Evolutionary conservation across 2,329 filamentous ascomycete genomes (phyloP).

Genomic region (Aspergillus sclerotialis): DNA sequence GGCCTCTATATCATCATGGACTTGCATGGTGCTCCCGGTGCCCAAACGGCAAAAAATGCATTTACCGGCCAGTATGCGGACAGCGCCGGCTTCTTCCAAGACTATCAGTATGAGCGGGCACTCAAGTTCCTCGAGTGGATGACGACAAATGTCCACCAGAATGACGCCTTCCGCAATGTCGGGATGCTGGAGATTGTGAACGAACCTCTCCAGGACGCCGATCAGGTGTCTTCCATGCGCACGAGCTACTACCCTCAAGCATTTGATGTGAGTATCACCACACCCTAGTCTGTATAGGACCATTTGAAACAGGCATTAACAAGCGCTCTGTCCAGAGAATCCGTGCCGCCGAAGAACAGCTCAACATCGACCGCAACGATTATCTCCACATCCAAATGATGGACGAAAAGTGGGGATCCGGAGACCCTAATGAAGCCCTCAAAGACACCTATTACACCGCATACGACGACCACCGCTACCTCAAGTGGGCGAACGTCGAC

Average conservation of each 20-base stretch:
- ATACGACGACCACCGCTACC: conserved; percentile 55
- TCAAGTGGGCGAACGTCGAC: conserved; percentile 46
- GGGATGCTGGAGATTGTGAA: conserved; percentile 55
- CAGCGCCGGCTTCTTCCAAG: conserved; percentile 48
- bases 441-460: conserved; percentile 39
- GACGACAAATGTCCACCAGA: conserved; percentile 45
- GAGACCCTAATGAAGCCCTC: conserved; percentile 45
- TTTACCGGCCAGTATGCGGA: conserved; percentile 42
- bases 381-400: conserved; percentile 50
- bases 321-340: conserved; percentile 41
- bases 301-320: too few relatives aligned
- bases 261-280: conserved; percentile 24
- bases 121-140: conserved; percentile 52
- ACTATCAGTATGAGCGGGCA: conserved; percentile 51
- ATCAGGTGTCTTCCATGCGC: conserved; percentile 29
- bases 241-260: conserved; percentile 45
- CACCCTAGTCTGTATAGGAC: too few relatives aligned
- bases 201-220: conserved; percentile 44
- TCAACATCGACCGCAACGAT: conserved; percentile 37
- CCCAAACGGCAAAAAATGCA: conserved; percentile 40
- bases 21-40: conserved; percentile 46
- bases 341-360: conserved; percentile 40
- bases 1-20: conserved; percentile 50
- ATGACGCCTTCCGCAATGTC: conserved; percentile 46
- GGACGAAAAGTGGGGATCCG: conserved; percentile 50